Evolutionary conservation across 495 filamentous ascomycete species (phyloP).

Genomic region (Penicillium atrosanguineum): DNA sequence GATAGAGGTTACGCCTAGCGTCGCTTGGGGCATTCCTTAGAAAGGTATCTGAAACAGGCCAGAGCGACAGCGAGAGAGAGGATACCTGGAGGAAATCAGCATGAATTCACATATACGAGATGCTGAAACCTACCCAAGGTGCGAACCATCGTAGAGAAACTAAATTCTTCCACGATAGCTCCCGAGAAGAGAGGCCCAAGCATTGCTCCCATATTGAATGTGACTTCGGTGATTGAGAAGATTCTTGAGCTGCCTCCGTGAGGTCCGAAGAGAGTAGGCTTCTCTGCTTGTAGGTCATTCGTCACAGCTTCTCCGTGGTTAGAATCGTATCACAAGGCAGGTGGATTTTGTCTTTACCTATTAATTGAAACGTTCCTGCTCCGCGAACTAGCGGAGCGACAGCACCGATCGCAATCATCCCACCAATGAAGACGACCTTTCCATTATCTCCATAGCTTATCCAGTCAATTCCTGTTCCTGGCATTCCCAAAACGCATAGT

Average conservation of each 20-base stretch:
- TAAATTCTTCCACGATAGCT: constrained; percentile 17
- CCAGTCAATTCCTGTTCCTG: not conserved
- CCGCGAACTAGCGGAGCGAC: constrained; percentile 9
- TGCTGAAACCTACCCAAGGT: not conserved
- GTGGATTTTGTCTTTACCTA: not conserved
- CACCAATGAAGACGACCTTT: constrained; percentile 3
- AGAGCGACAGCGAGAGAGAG: no score
- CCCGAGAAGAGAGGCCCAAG: constrained; percentile 26
- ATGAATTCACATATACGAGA: constrained; percentile 5
- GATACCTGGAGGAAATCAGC: not conserved
- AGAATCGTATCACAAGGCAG: not conserved
- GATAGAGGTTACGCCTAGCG: not conserved
- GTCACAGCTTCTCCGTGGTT: constrained; percentile 6
- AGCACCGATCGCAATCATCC: constrained; percentile 9
- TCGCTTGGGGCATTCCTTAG: no score
- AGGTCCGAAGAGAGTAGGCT: constrained; percentile 15
- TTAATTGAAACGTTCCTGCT: constrained; percentile 10
- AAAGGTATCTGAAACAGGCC: no score
- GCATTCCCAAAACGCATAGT: not conserved
- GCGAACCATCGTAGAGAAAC: constrained; percentile 15
- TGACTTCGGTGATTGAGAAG: constrained; percentile 23
- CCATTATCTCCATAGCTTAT: constrained; percentile 1
- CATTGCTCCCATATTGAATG: constrained; percentile 20
- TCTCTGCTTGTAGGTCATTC: constrained; percentile 11
- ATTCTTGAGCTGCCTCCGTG: constrained; percentile 23